These are phyloP conservation scores for Boeremia exigua DNA, from an alignment of 2,329 filamentous ascomycete genomes.

Conservation along the genomic window DNA sequence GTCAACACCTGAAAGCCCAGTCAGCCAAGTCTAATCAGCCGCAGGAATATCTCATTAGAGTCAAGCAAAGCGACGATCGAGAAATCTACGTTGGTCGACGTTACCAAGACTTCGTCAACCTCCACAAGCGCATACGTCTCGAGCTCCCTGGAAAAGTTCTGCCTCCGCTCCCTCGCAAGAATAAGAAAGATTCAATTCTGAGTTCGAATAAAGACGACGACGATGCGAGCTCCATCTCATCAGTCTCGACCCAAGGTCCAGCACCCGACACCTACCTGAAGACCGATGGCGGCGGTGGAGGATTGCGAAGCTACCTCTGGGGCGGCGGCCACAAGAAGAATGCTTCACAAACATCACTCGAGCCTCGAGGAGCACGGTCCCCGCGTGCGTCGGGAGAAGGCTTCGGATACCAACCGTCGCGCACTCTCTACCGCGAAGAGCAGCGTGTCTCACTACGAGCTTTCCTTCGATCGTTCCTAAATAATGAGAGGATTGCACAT, in stretches of 20 bases:
- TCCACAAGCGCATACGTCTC: conserved; percentile 79
- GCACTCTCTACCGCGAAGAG: conserved; percentile 79
- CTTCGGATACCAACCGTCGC: conserved; percentile 49
- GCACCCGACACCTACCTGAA: conserved; percentile 46
- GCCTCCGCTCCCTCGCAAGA: conserved; percentile 87
- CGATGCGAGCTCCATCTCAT: conserved; percentile 81
- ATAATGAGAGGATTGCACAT: conserved; percentile 82
- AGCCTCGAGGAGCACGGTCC: conserved; percentile 29
- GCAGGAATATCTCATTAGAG: conserved; percentile 86
- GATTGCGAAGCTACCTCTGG: conserved; percentile 54
- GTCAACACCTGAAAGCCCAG: conserved; percentile 37
- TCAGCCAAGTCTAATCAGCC: neutral
- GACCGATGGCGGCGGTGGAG: conserved; percentile 46
- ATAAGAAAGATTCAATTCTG: conserved; percentile 76
- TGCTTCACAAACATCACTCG: conserved; percentile 49
- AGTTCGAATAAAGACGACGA: conserved; percentile 65
- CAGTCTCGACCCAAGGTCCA: conserved; percentile 71
- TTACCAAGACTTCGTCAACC: conserved; percentile 83
- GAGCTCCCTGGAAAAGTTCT: conserved; percentile 92
- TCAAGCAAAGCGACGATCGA: conserved; percentile 76
- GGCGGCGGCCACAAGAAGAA: conserved; percentile 50
- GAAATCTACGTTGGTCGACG: conserved; percentile 83
- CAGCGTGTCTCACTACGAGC: conserved; percentile 91
- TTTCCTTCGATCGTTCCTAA: conserved; percentile 83
- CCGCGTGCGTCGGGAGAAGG: conserved; percentile 44